phyloP scores from a whole-genome alignment of 192 early-diverging fungal genomes.

The Dissophora ornata region DNA sequence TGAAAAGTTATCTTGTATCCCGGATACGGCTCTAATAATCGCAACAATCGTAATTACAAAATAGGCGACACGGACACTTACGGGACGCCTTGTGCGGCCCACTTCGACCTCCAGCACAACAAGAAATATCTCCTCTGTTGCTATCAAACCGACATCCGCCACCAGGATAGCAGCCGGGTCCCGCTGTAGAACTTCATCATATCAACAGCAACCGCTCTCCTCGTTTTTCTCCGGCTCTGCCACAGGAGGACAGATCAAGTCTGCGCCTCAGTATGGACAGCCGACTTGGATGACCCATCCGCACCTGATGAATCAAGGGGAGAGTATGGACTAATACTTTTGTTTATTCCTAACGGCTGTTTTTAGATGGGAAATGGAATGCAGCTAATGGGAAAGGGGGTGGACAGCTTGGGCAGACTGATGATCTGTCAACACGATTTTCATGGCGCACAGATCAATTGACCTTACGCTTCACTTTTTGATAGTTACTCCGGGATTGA shows the following conservation, averaged over 20 bases:
- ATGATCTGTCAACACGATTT: too few species aligned
- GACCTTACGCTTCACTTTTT: too few species aligned
- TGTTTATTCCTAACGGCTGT: conserved; percentile 10
- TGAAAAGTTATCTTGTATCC: too few species aligned
- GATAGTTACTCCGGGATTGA: conserved; percentile 86
- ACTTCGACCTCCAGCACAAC: neutral
- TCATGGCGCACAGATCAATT: too few species aligned
- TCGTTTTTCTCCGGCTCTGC: conserved; percentile 20
- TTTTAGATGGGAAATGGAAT: too few species aligned
- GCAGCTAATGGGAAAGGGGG: too few species aligned
- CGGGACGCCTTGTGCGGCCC: conserved; percentile 20
- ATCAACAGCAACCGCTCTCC: neutral
- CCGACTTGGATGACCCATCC: conserved; percentile 86
- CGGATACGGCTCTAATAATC: too few species aligned
- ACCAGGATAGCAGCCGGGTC: conserved; percentile 4
- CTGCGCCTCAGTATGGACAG: conserved; percentile 72
- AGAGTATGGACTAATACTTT: too few species aligned
- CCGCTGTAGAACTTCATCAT: neutral
- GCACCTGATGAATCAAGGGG: conserved; percentile 77
- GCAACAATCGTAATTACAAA: too few species aligned
- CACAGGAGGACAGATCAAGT: neutral
- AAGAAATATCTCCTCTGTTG: neutral
- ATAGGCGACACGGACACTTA: conserved; percentile 38
- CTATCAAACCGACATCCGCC: conserved; percentile 14
- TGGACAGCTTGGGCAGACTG: too few species aligned